Conservation (phyloP, 129 eudicot genomes). For the Flaveria sonorensis region DNA sequence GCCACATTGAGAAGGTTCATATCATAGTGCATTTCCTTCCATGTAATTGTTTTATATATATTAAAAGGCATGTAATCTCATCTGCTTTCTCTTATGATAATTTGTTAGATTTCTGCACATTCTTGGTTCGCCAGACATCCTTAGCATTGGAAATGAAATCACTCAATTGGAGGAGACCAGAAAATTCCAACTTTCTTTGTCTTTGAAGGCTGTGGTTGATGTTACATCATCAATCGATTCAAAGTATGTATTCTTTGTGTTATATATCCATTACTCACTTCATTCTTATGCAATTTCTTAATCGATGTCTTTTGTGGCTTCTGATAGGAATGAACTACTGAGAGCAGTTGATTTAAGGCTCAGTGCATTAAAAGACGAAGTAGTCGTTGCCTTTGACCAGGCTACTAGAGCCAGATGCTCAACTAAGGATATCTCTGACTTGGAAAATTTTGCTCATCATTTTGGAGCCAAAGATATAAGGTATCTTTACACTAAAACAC, state of each 20-base stretch:
- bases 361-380: slow-evolving; percentile 61
- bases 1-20: slow-evolving; percentile 74
- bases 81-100: slow-evolving; percentile 8
- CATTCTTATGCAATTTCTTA: slow-evolving; percentile 13
- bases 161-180: slow-evolving; percentile 78
- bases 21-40: slow-evolving; percentile 17
- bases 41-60: background rate
- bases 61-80: background rate
- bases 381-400: slow-evolving; percentile 57
- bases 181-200: slow-evolving; percentile 75
- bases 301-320: slow-evolving; percentile 31
- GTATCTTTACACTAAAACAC: slow-evolving; percentile 34
- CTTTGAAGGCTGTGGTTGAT: slow-evolving; percentile 37
- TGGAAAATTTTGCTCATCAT: slow-evolving; percentile 69
- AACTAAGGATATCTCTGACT: slow-evolving; percentile 50
- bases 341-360: slow-evolving; percentile 90
- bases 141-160: slow-evolving; percentile 64
- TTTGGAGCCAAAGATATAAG: slow-evolving; percentile 70
- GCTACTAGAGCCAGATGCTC: slow-evolving; percentile 59
- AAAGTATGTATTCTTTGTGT: slow-evolving; percentile 53
- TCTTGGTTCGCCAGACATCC: slow-evolving; percentile 48
- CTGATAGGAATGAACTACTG: slow-evolving; percentile 78
- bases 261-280: slow-evolving; percentile 18
- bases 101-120: slow-evolving; percentile 65
- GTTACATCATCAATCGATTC: slow-evolving; percentile 63